A percentile compares a stretch with the other conserved stretches of the same genome.
These are phyloP conservation scores for Tetratostichococcus sp. DNA, from an alignment of 139 green algal genomes.

Conservation along the genomic window DNA sequence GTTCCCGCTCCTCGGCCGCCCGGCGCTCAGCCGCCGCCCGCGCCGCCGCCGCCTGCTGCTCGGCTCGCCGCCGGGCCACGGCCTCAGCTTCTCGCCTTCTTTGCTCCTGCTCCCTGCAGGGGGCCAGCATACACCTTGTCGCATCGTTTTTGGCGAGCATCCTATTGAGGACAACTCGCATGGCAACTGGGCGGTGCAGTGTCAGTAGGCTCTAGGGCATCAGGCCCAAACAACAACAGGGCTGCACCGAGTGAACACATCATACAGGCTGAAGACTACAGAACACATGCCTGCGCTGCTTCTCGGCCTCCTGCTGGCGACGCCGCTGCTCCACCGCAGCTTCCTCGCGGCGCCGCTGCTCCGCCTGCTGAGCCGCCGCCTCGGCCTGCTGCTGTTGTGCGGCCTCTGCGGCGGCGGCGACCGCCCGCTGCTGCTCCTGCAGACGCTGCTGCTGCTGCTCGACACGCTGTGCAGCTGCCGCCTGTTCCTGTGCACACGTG, in stretches of 20 bases:
- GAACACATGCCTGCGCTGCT: not conserved
- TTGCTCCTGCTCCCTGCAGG: constrained; percentile 9
- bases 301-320: constrained; percentile 1
- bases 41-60: constrained; percentile 4
- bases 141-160: no score
- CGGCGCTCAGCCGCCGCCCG: constrained; percentile 14
- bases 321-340: not conserved
- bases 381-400: not conserved
- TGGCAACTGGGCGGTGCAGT: no score
- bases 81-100: not conserved
- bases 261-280: no score
- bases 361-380: not conserved
- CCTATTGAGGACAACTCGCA: no score
- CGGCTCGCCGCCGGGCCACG: not conserved
- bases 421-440: not conserved
- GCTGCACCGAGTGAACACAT: no score
- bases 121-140: no score
- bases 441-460: not conserved
- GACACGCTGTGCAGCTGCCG: constrained; percentile 1
- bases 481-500: not conserved
- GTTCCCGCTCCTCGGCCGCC: constrained; percentile 19
- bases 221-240: no score
- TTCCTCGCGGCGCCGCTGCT: not conserved
- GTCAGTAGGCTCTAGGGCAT: no score
- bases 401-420: not conserved